Evolutionary conservation across 2,329 filamentous ascomycete species (phyloP), one percentile per base, ranked within the genome.

Genomic region (Aspergillus phoenicis): DNA sequence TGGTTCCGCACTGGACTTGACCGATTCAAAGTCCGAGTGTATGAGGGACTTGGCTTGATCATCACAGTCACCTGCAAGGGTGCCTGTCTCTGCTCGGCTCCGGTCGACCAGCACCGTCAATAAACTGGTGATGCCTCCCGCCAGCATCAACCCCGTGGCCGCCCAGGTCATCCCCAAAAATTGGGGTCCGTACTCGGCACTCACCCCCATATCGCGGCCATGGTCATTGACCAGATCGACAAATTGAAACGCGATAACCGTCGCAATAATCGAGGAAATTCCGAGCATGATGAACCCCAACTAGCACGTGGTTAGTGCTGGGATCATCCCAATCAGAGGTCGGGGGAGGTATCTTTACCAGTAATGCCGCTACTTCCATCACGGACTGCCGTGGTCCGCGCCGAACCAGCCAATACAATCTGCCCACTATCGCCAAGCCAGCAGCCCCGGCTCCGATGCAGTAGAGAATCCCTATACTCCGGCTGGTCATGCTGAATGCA

Each of bases 251-350:
- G 82, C 81, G 4, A 87, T 74, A 17, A 89, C 88, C 0, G 85
- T 90, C 26, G 87, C 85, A 24, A 93, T 89, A 67, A 91, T 91
- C 20, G 90, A 93, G 52, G 89, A 87, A 56, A 88, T 87, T 3
- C 89, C 89, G 68, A 89, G 83, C 11, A 87, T 77, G 6, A 86
- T 43, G 63, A 87, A 85, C 0, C 82, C 81, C n/a, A 86, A 68
- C 77, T 80, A 61, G 57, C 38, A 36, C 30, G 33, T n/a, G 26
- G 53, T 56, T 28, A 56, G 22, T 28, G 41, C 39, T 20, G 10
- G 8, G 8, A 28, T n/a, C n/a, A 33, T 30, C 15, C n/a, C 28
- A 33, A 33, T n/a, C 11, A 43, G 10, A 22, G n/a, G 6, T 24
- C 5, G 22, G 15, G 53, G 26, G 24, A 13, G n/a, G 53, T 11